A percentile compares a stretch with the other conserved stretches of the same genome.
These are phyloP conservation scores for Penicillium paxilli DNA, from an alignment of 495 filamentous ascomycete species.

Conservation along the genomic window DNA sequence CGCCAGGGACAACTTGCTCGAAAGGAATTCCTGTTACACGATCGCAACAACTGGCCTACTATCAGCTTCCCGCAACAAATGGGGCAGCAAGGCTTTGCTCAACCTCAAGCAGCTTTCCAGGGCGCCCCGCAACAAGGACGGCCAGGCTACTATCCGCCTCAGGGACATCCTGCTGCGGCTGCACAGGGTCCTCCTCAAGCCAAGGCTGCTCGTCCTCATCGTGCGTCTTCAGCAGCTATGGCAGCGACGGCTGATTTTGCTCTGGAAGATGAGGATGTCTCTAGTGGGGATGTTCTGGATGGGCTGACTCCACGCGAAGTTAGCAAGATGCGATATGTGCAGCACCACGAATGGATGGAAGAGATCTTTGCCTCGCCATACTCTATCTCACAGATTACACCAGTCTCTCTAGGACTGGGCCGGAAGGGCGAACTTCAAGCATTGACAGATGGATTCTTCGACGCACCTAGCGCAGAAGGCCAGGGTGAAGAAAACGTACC, in stretches of 20 bases:
- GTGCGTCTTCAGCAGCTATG: constrained; percentile 35
- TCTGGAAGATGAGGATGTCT: constrained; percentile 84
- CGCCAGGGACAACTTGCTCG: constrained; percentile 76
- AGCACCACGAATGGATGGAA: constrained; percentile 99
- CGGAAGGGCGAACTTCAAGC: constrained; percentile 80
- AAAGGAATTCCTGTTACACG: constrained; percentile 92
- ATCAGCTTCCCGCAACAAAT: constrained; percentile 66
- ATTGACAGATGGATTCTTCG: constrained; percentile 77
- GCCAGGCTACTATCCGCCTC: constrained; percentile 41
- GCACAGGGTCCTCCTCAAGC: constrained; percentile 27
- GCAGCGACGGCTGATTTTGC: constrained; percentile 50
- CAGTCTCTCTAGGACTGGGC: constrained; percentile 83
- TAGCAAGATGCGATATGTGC: constrained; percentile 77
- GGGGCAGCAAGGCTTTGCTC: constrained; percentile 39
- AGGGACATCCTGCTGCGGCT: constrained; percentile 29
- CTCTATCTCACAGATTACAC: constrained; percentile 76
- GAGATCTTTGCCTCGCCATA: constrained; percentile 92
- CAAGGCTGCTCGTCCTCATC: constrained; percentile 41
- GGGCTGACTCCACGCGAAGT: constrained; percentile 84
- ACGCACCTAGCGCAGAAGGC: constrained; percentile 50
- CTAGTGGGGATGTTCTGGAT: constrained; percentile 84
- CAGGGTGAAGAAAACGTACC: constrained; percentile 45
- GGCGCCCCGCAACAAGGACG: constrained; percentile 31
- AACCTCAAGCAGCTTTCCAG: constrained; percentile 31
- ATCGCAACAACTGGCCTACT: constrained; percentile 84